phyloP scores from a whole-genome alignment of 2,329 filamentous ascomycete species.

The Corynespora cassiicola region DNA sequence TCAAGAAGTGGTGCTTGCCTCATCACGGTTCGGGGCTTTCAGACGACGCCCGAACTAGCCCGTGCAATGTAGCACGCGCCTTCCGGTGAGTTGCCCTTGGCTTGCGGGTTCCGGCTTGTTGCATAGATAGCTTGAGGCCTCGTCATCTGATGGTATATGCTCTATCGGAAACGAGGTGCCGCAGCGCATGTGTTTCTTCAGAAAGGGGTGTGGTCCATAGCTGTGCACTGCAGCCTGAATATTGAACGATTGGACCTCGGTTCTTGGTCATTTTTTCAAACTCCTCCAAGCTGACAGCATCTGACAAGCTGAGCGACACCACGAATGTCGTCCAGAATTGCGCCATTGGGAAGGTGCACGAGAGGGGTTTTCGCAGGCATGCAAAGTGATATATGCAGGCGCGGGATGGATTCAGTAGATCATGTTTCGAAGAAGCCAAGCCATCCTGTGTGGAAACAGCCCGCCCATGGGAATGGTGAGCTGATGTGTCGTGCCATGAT shows the following conservation, averaged over 20 bases:
- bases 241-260: too few species aligned
- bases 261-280: too few species aligned
- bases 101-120: not conserved
- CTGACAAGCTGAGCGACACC: slow-evolving; percentile 6
- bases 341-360: slow-evolving; percentile 9
- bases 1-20: too few species aligned
- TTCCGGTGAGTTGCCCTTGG: slow-evolving; percentile 9
- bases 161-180: slow-evolving; percentile 5
- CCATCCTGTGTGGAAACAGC: too few species aligned
- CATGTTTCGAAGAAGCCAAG: too few species aligned
- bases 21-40: too few species aligned
- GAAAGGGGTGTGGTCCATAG: slow-evolving; percentile 10
- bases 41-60: too few species aligned
- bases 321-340: slow-evolving; percentile 1
- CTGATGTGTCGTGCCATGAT: slow-evolving; percentile 8
- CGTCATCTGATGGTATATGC: slow-evolving; percentile 8
- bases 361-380: slow-evolving; percentile 9
- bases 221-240: too few species aligned
- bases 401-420: slow-evolving; percentile 19
- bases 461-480: too few species aligned
- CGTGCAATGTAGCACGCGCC: too few species aligned
- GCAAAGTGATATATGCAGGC: slow-evolving; percentile 20
- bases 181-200: slow-evolving; percentile 5
- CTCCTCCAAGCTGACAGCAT: too few species aligned
- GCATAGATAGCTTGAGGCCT: slow-evolving; percentile 2